These are phyloP conservation scores for Pestalotiopsis sp. DNA, from an alignment of 2,329 filamentous ascomycete species.

Conservation along the genomic window DNA sequence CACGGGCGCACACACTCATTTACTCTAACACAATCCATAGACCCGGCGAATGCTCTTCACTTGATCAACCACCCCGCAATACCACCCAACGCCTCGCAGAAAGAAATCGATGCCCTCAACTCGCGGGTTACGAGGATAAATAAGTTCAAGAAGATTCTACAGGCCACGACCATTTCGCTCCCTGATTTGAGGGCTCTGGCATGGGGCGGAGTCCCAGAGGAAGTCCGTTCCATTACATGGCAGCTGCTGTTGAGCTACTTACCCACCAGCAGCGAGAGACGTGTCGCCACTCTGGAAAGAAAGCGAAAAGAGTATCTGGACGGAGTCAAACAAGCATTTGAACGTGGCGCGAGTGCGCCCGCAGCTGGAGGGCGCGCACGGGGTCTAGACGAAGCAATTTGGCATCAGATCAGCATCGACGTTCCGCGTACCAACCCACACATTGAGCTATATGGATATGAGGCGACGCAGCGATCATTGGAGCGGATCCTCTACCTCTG, in stretches of 20 bases:
- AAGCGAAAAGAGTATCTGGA: slow-evolving; percentile 97
- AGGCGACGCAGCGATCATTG: slow-evolving; percentile 90
- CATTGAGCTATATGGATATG: slow-evolving; percentile 91
- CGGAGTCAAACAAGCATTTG: slow-evolving; percentile 76
- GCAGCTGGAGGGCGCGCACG: slow-evolving; percentile 49
- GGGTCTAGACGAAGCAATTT: slow-evolving; percentile 93
- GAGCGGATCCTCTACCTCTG: slow-evolving; percentile 96
- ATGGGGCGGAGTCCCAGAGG: slow-evolving; percentile 93
- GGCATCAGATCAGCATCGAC: slow-evolving; percentile 99
- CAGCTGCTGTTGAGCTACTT: slow-evolving; percentile 93
- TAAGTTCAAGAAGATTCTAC: slow-evolving; percentile 95
- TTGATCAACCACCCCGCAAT: slow-evolving; percentile 86
- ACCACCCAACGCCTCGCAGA: slow-evolving; percentile 73
- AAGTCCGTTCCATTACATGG: slow-evolving; percentile 99
- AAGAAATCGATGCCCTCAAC: slow-evolving; percentile 84
- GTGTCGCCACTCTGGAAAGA: slow-evolving; percentile 85
- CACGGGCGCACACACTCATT: neutral
- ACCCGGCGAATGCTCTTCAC: slow-evolving; percentile 91
- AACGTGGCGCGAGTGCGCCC: slow-evolving; percentile 58
- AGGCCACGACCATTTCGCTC: slow-evolving; percentile 86
- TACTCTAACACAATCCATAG: slow-evolving; percentile 33
- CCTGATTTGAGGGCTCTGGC: slow-evolving; percentile 81
- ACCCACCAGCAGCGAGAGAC: slow-evolving; percentile 92
- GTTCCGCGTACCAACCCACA: slow-evolving; percentile 96
- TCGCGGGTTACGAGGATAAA: slow-evolving; percentile 92